Evolutionary conservation across 441 rosid species (phyloP), one percentile per base, ranked within the genome.

Genomic region (Breynia disticha): DNA sequence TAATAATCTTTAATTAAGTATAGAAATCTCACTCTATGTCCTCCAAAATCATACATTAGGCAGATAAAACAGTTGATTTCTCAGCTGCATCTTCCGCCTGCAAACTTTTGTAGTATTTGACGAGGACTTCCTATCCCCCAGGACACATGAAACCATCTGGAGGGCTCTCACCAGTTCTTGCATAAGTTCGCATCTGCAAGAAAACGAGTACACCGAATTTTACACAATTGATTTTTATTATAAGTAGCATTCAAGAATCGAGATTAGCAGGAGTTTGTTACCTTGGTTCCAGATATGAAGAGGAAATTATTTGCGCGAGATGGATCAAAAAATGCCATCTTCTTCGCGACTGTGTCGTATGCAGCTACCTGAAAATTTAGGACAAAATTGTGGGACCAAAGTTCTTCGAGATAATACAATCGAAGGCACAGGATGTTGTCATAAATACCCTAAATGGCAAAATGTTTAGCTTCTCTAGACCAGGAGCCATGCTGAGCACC

Each of bases 71-170:
- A n/a, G n/a, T n/a, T n/a, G n/a, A n/a, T n/a, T n/a, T n/a, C n/a
- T n/a, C n/a, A n/a, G n/a, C n/a, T n/a, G n/a, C n/a, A n/a, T n/a
- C n/a, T n/a, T n/a, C n/a, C n/a, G n/a, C n/a, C n/a, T n/a, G n/a
- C 61, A 82, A 63, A 61, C 95, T 82, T 56, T 78, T 91, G 1
- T 87, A 91, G 72, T 91, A 86, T 5, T 87, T 94, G 0, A 91
- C 98, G 72, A 87, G 63, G 62, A 90, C 96, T 65, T 90, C 49
- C 98, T 96, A 90, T 16, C 98, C 96, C 32, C 90, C 83, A 10
- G 95, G 93, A 68, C 98, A 90, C 98, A 90, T 85, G 67, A 90
- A 90, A 39, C 98, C 98, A 48, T 82, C 87, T 1, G 98, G 95
- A 19, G 98, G 98, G 63, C 57, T 85, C 75, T 90, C 98, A 50